Evolutionary conservation across 2,329 filamentous ascomycete genomes (phyloP), one percentile per base, ranked within the genome.

Genomic region (Chaetoscypha palmicola): DNA sequence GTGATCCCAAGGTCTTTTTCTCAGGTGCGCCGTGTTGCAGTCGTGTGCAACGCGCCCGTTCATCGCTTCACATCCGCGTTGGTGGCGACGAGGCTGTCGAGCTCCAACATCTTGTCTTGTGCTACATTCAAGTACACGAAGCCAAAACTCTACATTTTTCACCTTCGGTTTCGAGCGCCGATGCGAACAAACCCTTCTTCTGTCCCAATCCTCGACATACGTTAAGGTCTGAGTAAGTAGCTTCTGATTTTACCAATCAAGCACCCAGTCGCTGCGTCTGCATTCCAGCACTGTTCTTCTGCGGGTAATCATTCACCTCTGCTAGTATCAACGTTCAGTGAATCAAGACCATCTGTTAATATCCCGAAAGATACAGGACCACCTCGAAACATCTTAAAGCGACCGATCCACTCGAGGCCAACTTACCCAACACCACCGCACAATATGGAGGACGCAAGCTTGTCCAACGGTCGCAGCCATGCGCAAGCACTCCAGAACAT

Each of bases 401-500:
- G 47, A 36, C 37, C 39, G 12, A 31, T 17, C 28, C 39, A 37
- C 19, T 38, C 38, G 23, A 49, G 20, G 16, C 38, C 32, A 30
- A 44, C 14, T 23, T 36, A 14, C 26, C 19, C 34, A 44, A 39
- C 17, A 45, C 24, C 42, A 35, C 40, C 16, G 21, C 34, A 31
- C 41, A 43, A 43, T 14, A 62, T 62, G 59, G 58, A 60, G 33
- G 56, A 58, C 46, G 55, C 37, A 17, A 36, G 45, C 42, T 51
- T 49, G 40, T 43, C 51, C 17, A 61, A 58, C 51, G 55, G 56
- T 45, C 55, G 52, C 37, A 55, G 44, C 46, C 57, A 60, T 48
- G 47, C 49, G 32, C 57, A 58, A 39, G 52, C 47, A 14, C 47
- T 60, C 17, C 58, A 59, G 31, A 48, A 42, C 38, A 44, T 56